phyloP scores from a whole-genome alignment of 2,329 filamentous ascomycete species.

The Xylaria sp. region DNA sequence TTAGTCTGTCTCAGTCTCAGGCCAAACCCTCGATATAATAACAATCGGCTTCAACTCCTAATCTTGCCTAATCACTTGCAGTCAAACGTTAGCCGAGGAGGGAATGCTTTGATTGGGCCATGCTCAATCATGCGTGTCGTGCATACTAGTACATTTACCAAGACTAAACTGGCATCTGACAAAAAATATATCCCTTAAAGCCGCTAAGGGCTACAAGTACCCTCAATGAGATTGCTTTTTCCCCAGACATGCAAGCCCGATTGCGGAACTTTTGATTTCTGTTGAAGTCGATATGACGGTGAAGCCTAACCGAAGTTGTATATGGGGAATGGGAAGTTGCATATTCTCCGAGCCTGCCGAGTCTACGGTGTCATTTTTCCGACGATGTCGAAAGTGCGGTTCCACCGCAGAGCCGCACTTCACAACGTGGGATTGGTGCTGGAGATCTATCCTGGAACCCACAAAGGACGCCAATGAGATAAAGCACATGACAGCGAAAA shows the following conservation, averaged over 20 bases:
- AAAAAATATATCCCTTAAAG: neutral
- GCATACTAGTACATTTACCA: neutral
- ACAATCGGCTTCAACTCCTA: neutral
- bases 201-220: neutral
- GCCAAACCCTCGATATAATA: neutral
- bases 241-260: neutral
- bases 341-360: constrained; percentile 6
- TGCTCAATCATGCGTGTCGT: constrained; percentile 12
- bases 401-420: constrained; percentile 25
- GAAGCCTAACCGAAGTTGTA: constrained; percentile 13
- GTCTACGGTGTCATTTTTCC: constrained; percentile 2
- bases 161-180: neutral
- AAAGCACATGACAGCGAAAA: neutral
- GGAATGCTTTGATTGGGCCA: neutral
- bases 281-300: constrained; percentile 14
- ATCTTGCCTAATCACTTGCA: constrained; percentile 1
- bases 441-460: neutral
- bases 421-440: neutral
- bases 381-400: constrained; percentile 1
- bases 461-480: neutral
- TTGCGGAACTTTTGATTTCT: neutral
- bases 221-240: constrained; percentile 8
- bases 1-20: constrained; percentile 12
- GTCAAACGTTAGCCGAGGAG: neutral
- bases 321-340: neutral